phyloP scores from a whole-genome alignment of 352 stramenopile genomes.

The Peronospora tabacina region DNA sequence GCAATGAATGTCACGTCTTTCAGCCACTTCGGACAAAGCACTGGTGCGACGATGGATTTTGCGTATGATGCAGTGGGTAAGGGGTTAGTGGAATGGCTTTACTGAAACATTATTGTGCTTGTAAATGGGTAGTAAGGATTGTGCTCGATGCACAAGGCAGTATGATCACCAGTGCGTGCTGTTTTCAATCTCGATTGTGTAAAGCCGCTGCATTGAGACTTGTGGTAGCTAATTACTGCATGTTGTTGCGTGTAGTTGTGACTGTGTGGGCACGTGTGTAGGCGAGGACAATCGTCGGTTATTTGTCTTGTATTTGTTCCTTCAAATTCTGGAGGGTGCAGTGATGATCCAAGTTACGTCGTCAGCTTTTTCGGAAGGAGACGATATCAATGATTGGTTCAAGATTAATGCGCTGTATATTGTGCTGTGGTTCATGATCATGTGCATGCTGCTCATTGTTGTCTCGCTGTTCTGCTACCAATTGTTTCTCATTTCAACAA shows the following conservation, averaged over 20 bases:
- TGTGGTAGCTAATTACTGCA: neutral
- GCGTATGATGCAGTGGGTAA: neutral
- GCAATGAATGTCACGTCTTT: conserved; percentile 46
- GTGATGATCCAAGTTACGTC: conserved; percentile 44
- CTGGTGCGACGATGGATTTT: conserved; percentile 29
- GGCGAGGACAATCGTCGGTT: conserved; percentile 57
- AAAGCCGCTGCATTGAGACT: neutral
- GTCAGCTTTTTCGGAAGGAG: conserved; percentile 44
- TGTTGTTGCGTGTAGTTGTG: conserved; percentile 35
- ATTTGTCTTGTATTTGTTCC: conserved; percentile 59
- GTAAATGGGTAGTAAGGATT: conserved; percentile 49
- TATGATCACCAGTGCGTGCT: conserved; percentile 73
- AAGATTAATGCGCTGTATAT: conserved; percentile 58
- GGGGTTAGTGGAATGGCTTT: neutral
- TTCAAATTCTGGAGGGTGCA: conserved; percentile 46
- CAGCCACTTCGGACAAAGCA: conserved; percentile 67
- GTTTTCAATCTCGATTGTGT: neutral
- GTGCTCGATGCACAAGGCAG: conserved; percentile 56
- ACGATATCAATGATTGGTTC: conserved; percentile 65
- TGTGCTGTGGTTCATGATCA: conserved; percentile 48
- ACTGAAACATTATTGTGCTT: conserved; percentile 6
- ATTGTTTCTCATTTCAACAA: conserved; percentile 57
- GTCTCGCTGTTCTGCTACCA: conserved; percentile 64
- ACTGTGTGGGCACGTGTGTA: conserved; percentile 70
- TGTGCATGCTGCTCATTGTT: conserved; percentile 53